Base-by-base conservation (phyloP, 225 moss, liverwort and hornwort genomes). In the Physcomitrellopsis africana region DNA sequence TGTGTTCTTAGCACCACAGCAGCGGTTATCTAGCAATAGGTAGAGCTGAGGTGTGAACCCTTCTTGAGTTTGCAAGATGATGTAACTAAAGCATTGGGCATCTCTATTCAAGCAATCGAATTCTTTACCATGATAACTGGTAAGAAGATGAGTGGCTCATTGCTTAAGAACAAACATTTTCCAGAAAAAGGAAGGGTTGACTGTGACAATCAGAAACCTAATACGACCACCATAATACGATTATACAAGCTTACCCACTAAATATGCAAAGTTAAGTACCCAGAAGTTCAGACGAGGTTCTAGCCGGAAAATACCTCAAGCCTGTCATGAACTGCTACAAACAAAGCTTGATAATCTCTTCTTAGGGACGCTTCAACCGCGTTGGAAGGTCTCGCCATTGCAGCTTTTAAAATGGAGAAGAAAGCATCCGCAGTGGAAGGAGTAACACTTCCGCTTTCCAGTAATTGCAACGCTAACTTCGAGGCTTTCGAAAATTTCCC, bases 401-500 rank as follows among this genome's bases (percentile, higher is more conserved):
- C 90, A 32, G 85, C 93, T 74, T 72, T 92, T 68, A 97, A 67
- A 73, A 97, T 81, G 65, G 80, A 76, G 73, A 87, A 93, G 75
- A 93, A 94, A 14, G 90, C 69, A 49, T 90, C 91, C 19, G 85
- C 86, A 44, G 87, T 87, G 15, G 77, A 71, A 27, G 77, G 23
- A 26, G 74, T 92, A 15, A 91, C 90, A 24, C 89, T 92, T 59
- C 85, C 94, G 75, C 86, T 79, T 80, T 89, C 78, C 76, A 97
- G 69, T 29, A 97, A 79, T 62, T 97, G 97, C 72, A 97, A 60
- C 29, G 94, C 94, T 75, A 97, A 85, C 78, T 93, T 97, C 43
- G 89, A 97, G 9, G 94, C 94, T 74, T 97, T 97, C 17, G 87
- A 79, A 56, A 97, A 94, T 77, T 97, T 97, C 51, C 77, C 70